phyloP scores from a whole-genome alignment of 371 early-diverging fungal genomes.

The Mucor plumbeus region DNA sequence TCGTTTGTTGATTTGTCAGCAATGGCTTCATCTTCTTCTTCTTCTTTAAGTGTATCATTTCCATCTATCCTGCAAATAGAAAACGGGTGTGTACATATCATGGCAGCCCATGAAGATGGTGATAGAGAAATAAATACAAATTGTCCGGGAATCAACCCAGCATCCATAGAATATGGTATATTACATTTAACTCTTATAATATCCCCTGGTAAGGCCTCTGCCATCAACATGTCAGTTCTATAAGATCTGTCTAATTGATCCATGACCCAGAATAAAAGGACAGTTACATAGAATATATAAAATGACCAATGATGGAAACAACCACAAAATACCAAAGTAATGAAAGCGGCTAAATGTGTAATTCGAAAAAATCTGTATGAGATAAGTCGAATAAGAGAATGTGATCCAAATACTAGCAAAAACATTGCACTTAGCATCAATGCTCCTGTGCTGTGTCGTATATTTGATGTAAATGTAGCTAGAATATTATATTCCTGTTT shows the following conservation, averaged over 20 bases:
- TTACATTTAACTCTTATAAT: slow-evolving; percentile 31
- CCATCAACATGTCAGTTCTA: slow-evolving; percentile 5
- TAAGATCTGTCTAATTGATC: slow-evolving; percentile 34
- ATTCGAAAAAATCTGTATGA: slow-evolving; percentile 46
- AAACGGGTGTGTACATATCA: slow-evolving; percentile 39
- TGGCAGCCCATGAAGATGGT: slow-evolving; percentile 9
- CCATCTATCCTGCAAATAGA: slow-evolving; percentile 40
- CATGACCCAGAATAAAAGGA: slow-evolving; percentile 32
- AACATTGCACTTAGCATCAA: slow-evolving; percentile 21
- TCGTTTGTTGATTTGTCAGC: neutral
- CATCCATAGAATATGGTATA: slow-evolving; percentile 16
- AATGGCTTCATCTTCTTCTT: neutral
- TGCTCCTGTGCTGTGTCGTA: slow-evolving; percentile 35
- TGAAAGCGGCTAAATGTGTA: slow-evolving; percentile 33
- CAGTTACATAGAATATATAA: slow-evolving; percentile 36
- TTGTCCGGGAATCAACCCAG: slow-evolving; percentile 31
- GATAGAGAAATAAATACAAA: slow-evolving; percentile 35
- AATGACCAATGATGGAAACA: slow-evolving; percentile 43
- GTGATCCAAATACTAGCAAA: slow-evolving; percentile 35
- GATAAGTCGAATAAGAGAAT: slow-evolving; percentile 35
- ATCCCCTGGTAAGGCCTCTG: slow-evolving; percentile 35
- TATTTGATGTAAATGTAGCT: slow-evolving; percentile 25
- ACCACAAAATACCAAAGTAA: slow-evolving; percentile 25
- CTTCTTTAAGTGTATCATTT: neutral
- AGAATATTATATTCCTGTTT: slow-evolving; percentile 19